phyloP scores from a whole-genome alignment of 345 rosid species.

The Syzygium aqueum region DNA sequence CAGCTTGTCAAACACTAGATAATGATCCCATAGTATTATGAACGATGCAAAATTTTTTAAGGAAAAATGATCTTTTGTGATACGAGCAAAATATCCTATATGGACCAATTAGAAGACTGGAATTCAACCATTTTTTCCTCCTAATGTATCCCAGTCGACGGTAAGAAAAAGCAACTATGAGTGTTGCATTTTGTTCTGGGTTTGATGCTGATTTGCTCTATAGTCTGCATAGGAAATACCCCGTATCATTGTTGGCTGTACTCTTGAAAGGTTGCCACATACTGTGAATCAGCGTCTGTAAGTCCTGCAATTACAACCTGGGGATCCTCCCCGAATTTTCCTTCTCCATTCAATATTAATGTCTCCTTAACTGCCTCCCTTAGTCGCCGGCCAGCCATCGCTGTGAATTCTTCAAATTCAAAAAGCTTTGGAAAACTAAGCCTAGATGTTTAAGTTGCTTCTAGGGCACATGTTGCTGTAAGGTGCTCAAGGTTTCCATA shows the following conservation, averaged over 20 bases:
- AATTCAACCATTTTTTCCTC: neutral
- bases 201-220: neutral
- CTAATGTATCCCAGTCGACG: neutral
- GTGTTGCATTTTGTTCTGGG: neutral
- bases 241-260: conserved; percentile 36
- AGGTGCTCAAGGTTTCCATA: neutral
- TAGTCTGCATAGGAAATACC: conserved; percentile 5
- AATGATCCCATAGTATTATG: neutral
- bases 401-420: conserved; percentile 33
- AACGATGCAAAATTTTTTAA: neutral
- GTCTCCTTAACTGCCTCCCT: conserved; percentile 49
- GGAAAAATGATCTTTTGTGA: neutral
- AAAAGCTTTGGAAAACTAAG: neutral
- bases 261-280: conserved; percentile 42
- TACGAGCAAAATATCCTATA: neutral
- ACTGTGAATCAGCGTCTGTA: conserved; percentile 39
- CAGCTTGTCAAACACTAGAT: neutral
- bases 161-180: neutral
- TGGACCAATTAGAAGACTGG: neutral
- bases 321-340: conserved; percentile 26
- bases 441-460: neutral
- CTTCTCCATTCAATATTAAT: conserved; percentile 29
- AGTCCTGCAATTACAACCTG: conserved; percentile 43
- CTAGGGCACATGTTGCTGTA: neutral
- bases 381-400: conserved; percentile 42